Base-by-base conservation (phyloP, 78 protist species). In the Dictyostelium purpureum region DNA sequence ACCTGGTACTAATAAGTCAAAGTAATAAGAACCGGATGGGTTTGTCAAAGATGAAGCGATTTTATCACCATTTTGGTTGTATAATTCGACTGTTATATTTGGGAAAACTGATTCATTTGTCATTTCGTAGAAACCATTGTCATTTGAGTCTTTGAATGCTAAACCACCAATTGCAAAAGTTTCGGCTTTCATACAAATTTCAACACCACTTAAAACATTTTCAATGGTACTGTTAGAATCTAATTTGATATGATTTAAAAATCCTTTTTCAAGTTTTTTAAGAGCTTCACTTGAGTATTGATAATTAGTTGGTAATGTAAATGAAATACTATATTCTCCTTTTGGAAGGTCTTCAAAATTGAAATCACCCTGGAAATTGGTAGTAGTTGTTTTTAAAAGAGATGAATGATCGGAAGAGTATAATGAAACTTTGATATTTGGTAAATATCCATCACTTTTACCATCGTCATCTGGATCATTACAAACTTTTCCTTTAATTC, bases 381-480 rank as follows among this genome's bases (percentile, higher is more conserved):
- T 77, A 2, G 6, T 16, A n/a, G 85, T 26, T 14, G 85, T 40
- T 38, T 31, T 61, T 9, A 38, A 33, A 1, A 77, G 19, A 24
- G 49, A 14, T 26, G n/a, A n/a, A 4, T 21, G 5, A 7, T 2
- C 6, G 9, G 24, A 2, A 9, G 51, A 31, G 28, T 26, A n/a
- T 11, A 78, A 33, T 18, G n/a, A 40, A 45, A 78, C 61, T 1
- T 37, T 40, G 2, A 78, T 57, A 78, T 66, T 54, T 35, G 88
- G 52, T 19, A 79, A 14, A 26, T 21, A 19, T 38, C 69, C 76
- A 33, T 81, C 89, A 5, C 33, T n/a, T 6, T 21, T 26, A 49
- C 89, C 89, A 69, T 81, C 77, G 11, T 49, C 57, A 35, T 81
- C 74, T 9, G 21, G 31, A 26, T 81, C 89, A 52, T 61, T 45